These are phyloP conservation scores for Gillenia trifoliata DNA, from an alignment of 306 rosid species.

Conservation along the genomic window DNA sequence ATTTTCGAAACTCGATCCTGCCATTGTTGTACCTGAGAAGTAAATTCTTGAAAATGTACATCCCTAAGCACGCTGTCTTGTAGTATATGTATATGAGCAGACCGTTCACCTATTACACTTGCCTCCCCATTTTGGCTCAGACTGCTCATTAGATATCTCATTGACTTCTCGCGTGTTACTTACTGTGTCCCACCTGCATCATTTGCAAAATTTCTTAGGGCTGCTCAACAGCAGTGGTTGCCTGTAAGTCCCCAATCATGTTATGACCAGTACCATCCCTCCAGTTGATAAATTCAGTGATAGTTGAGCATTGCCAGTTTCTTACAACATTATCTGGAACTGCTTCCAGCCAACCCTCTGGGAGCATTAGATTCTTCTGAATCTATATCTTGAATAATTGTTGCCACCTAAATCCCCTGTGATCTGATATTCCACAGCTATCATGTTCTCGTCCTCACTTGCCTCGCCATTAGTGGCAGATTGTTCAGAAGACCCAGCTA, in stretches of 20 bases:
- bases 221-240: conserved; percentile 21
- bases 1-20: conserved; percentile 44
- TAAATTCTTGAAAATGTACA: conserved; percentile 38
- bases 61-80: conserved; percentile 31
- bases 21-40: conserved; percentile 40
- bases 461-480: conserved; percentile 31
- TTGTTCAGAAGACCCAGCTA: conserved; percentile 35
- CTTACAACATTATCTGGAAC: too few species aligned
- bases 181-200: conserved; percentile 33
- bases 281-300: conserved; percentile 21
- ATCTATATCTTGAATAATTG: conserved; percentile 27
- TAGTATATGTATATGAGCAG: conserved; percentile 20
- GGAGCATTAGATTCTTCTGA: conserved; percentile 30
- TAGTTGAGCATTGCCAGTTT: conserved; percentile 15
- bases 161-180: conserved; percentile 31
- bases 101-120: conserved; percentile 25
- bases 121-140: conserved; percentile 36
- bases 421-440: conserved; percentile 31
- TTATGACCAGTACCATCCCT: conserved; percentile 30
- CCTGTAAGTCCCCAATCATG: conserved; percentile 30
- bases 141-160: conserved; percentile 34
- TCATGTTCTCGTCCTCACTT: conserved; percentile 27
- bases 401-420: conserved; percentile 31
- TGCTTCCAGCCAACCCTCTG: conserved; percentile 39
- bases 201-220: conserved; percentile 34